Conservation (phyloP, 192 early-diverging fungal species). For the Backusella morwellensis region DNA sequence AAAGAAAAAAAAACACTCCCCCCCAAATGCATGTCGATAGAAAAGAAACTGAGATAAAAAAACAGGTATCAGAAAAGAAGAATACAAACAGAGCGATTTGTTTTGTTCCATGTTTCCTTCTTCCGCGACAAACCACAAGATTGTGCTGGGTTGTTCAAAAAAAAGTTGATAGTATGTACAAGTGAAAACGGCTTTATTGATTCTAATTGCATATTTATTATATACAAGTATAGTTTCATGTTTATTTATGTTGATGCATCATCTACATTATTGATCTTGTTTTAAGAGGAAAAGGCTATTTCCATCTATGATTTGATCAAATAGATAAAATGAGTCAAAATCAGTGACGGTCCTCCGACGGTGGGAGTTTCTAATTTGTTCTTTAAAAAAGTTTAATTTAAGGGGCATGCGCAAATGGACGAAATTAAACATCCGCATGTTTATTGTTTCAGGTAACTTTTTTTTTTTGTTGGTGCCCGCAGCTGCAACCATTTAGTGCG, state of each 20-base stretch:
- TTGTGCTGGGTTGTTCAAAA: not conserved
- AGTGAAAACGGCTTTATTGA: not conserved
- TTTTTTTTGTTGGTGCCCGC: not conserved
- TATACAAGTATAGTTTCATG: not conserved
- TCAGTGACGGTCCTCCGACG: not conserved
- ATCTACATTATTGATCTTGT: not conserved
- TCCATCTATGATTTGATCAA: not conserved
- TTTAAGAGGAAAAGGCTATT: not conserved
- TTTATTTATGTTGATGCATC: not conserved
- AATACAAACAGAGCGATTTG: not conserved
- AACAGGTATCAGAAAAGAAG: not conserved
- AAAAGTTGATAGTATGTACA: not conserved
- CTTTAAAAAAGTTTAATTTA: not conserved
- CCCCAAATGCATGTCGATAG: not conserved
- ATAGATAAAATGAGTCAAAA: not conserved
- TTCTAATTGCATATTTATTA: not conserved
- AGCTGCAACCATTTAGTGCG: too few relatives aligned
- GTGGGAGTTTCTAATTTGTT: constrained; percentile 2
- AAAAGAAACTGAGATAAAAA: not conserved
- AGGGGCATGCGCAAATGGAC: not conserved
- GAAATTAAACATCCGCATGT: not conserved
- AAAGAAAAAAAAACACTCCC: not conserved
- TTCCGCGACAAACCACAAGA: not conserved
- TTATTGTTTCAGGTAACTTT: not conserved
- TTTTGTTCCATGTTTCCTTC: not conserved